phyloP scores from a whole-genome alignment of 2,329 filamentous ascomycete genomes.

The Fusarium sp. region DNA sequence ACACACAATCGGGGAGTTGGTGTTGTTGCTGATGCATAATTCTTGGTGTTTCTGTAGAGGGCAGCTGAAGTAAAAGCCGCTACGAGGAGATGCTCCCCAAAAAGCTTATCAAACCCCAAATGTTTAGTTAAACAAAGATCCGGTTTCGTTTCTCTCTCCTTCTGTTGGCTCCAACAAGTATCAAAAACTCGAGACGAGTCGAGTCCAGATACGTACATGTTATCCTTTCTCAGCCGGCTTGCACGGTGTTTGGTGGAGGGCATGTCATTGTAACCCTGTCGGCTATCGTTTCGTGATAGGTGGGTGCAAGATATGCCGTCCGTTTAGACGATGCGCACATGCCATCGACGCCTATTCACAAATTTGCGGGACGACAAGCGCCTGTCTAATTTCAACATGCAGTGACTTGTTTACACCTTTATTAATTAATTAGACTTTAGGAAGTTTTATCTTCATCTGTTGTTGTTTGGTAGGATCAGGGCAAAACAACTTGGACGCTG shows the following conservation, averaged over 20 bases:
- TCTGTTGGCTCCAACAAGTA: neutral
- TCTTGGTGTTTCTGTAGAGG: neutral
- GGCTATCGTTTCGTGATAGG: conserved; percentile 36
- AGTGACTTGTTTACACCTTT: conserved; percentile 18
- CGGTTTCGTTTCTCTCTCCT: conserved; percentile 36
- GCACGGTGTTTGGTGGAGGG: conserved; percentile 26
- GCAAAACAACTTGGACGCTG: neutral
- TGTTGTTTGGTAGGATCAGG: neutral
- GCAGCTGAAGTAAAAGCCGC: neutral
- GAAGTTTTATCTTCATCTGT: neutral
- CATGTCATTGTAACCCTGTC: conserved; percentile 29
- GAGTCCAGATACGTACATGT: neutral
- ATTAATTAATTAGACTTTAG: conserved; percentile 10
- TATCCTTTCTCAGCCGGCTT: conserved; percentile 7
- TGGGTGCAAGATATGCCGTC: conserved; percentile 43
- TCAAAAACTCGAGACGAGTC: neutral
- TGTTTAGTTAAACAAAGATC: conserved; percentile 44
- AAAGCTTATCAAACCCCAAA: conserved; percentile 19
- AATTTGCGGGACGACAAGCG: conserved; percentile 27
- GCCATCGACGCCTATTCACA: conserved; percentile 27
- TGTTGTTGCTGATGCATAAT: neutral
- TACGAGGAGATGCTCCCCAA: neutral
- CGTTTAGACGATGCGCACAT: conserved; percentile 29
- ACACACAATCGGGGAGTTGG: conserved; percentile 6
- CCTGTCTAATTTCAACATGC: conserved; percentile 32